Base-by-base conservation (phyloP, 2,329 filamentous ascomycete species). In the Penicillium sp. region DNA sequence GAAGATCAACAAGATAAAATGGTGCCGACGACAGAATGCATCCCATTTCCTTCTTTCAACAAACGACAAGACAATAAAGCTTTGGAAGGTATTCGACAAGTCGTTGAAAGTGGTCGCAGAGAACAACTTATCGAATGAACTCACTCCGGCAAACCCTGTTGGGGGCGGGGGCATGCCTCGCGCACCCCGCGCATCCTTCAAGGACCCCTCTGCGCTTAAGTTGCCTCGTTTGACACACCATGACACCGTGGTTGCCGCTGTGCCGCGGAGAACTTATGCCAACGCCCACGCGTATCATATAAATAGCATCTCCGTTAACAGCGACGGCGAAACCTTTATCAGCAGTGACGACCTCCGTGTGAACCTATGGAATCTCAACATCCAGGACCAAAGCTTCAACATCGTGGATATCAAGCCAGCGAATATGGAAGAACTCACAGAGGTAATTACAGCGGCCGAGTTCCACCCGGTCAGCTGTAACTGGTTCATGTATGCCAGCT, bases 1-100 rank as follows among this genome's bases (percentile, higher is more conserved):
- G 78, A 99, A 99, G 81, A 99, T 99, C 83, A 99, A 99, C 84
- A 99, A 99, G 82, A 99, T 99, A 79, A 99, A 97, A 77, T 99
- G 94, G 94, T 99, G 94, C 76, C 87, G 89, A 71, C 88, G 94
- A 77, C 93, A 97, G 78, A 99, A 99, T 81, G 90, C 93, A 58
- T 97, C 94, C 52, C 94, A 99, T 79, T 99, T 96, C 76, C 85
- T 99, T 48, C 85, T 99, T 53, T 97, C 94, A 40, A 99, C 94
- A 67, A 99, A 99, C 74, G 94, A 99, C 81, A 99, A 99, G 82
- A 99, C 94, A 39, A 99, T 99, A 83, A 99, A 99, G 81, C 81
- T 99, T 64, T 99, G 94, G 94, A 99, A 99, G 76, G 93, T 99
- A 47, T 99, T 97, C 69, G 94, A 99, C 79, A 99, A 99, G 81